A percentile compares a stretch with the other conserved stretches of the same genome.
phyloP scores from a whole-genome alignment of 331 rosid species.

The Quercus lobata region DNA sequence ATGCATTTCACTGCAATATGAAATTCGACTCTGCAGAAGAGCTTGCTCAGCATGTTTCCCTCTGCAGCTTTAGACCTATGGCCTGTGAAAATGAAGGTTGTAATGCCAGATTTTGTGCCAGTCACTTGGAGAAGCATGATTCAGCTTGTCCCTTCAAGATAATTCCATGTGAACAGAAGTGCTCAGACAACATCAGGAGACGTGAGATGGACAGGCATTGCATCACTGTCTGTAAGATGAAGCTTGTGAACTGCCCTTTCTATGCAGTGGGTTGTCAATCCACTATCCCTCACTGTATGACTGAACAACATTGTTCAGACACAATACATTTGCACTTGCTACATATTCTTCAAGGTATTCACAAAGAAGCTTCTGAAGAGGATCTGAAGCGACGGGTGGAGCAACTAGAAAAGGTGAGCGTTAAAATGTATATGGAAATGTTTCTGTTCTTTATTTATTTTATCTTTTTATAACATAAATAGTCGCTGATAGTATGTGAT shows the following conservation, averaged over 20 bases:
- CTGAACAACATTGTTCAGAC: slow-evolving; percentile 50
- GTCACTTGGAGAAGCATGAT: slow-evolving; percentile 57
- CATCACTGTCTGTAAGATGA: slow-evolving; percentile 85
- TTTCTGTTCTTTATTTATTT: neutral
- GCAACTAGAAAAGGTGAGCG: slow-evolving; percentile 58
- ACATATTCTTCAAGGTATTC: slow-evolving; percentile 41
- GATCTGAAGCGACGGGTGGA: slow-evolving; percentile 48
- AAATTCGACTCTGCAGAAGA: slow-evolving; percentile 43
- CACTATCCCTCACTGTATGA: slow-evolving; percentile 46
- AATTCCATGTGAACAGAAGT: slow-evolving; percentile 75
- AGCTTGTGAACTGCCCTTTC: slow-evolving; percentile 82
- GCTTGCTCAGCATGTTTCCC: slow-evolving; percentile 41
- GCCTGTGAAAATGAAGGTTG: slow-evolving; percentile 66
- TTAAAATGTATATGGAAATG: neutral
- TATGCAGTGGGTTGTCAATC: slow-evolving; percentile 69
- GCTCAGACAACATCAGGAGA: slow-evolving; percentile 59
- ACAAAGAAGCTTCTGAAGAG: slow-evolving; percentile 55
- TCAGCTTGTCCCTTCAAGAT: slow-evolving; percentile 72
- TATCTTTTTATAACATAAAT: neutral
- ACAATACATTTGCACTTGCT: slow-evolving; percentile 52
- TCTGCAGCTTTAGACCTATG: slow-evolving; percentile 55
- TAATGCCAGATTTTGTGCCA: slow-evolving; percentile 49
- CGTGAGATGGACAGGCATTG: slow-evolving; percentile 94
- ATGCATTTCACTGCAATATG: slow-evolving; percentile 51
- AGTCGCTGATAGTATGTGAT: neutral